Evolutionary conservation across 805 yeast genomes (phyloP).

Genomic region (Brettanomyces nanus): DNA sequence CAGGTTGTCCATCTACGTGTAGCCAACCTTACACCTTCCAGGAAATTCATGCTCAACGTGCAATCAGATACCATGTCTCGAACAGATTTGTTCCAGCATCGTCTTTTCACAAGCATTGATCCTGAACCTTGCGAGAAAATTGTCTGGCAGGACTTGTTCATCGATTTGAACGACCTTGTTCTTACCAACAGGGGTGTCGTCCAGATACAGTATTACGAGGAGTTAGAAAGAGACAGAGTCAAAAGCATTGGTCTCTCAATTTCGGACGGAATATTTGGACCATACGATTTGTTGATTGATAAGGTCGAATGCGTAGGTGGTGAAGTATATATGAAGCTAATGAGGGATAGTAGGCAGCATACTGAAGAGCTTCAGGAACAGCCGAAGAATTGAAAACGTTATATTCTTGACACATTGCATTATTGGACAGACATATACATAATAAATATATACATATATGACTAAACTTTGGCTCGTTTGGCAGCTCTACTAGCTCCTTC

Average conservation of each 20-base stretch:
- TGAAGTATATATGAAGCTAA: conserved; percentile 35
- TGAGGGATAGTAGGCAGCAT: conserved; percentile 28
- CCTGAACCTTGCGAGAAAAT: conserved; percentile 32
- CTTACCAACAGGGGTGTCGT: conserved; percentile 70
- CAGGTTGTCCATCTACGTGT: conserved; percentile 60
- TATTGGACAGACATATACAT: background rate
- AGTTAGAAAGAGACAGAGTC: conserved; percentile 54
- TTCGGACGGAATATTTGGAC: conserved; percentile 71
- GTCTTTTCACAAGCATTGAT: conserved; percentile 48
- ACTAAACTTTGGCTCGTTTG: background rate
- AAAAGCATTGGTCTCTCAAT: conserved; percentile 74
- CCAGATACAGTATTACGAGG: conserved; percentile 45
- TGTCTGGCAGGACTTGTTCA: conserved; percentile 75
- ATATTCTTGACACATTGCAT: too few species aligned
- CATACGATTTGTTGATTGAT: conserved; percentile 60
- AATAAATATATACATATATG: background rate
- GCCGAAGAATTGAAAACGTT: too few species aligned
- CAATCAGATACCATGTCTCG: conserved; percentile 74
- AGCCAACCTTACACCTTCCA: conserved; percentile 45
- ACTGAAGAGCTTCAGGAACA: too few species aligned
- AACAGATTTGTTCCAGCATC: conserved; percentile 76
- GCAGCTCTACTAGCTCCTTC: too few species aligned
- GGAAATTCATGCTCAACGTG: conserved; percentile 71
- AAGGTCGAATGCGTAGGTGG: conserved; percentile 66
- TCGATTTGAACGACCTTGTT: conserved; percentile 72